These are phyloP conservation scores for Aspergillus saccharolyticus DNA, from an alignment of 495 filamentous ascomycete species.

Conservation along the genomic window DNA sequence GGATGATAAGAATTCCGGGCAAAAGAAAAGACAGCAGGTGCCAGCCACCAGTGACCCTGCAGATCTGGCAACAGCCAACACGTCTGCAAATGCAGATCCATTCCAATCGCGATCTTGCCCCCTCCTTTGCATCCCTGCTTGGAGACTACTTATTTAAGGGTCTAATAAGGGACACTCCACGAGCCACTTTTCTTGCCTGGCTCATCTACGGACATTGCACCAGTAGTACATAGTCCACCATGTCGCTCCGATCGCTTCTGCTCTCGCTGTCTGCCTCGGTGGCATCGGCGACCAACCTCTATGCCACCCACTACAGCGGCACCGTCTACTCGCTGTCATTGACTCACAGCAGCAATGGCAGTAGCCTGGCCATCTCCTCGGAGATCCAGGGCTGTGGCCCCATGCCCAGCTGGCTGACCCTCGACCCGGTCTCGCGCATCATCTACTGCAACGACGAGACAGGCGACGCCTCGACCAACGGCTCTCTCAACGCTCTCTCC, in stretches of 20 bases:
- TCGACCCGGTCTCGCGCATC: conserved; percentile 45
- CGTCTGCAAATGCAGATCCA: conserved; percentile 5
- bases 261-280: not conserved
- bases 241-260: not conserved
- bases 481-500: conserved; percentile 27
- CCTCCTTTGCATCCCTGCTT: not conserved
- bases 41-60: not conserved
- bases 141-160: not conserved
- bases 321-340: conserved; percentile 52
- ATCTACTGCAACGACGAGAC: conserved; percentile 60
- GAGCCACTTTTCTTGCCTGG: not conserved
- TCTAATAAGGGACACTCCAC: not conserved
- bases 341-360: conserved; percentile 18
- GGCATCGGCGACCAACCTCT: conserved; percentile 33
- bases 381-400: conserved; percentile 38
- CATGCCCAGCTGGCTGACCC: conserved; percentile 57
- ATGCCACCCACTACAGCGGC: conserved; percentile 58
- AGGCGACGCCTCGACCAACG: conserved; percentile 20
- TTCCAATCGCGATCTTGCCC: not conserved
- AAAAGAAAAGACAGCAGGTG: not conserved
- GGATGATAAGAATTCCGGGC: not conserved
- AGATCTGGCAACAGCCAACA: not conserved
- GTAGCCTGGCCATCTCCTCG: conserved; percentile 29
- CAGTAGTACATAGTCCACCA: too few relatives aligned
- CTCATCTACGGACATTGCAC: not conserved